A percentile compares a stretch with the other conserved stretches of the same genome.
phyloP scores from a whole-genome alignment of 495 filamentous ascomycete species.

The Achaetomiella virescens region DNA sequence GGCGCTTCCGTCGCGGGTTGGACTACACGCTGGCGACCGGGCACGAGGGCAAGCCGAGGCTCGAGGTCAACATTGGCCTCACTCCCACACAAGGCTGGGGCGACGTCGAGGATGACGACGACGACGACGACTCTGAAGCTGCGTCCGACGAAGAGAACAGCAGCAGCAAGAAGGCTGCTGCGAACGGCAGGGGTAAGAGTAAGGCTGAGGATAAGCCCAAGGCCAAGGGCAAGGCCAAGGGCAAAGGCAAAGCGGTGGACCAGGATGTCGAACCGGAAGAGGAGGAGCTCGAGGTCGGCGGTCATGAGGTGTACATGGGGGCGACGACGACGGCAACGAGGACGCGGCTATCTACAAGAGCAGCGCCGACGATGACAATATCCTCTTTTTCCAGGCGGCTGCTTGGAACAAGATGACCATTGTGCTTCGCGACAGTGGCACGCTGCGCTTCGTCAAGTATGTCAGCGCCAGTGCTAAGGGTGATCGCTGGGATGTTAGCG shows the following conservation, averaged over 20 bases:
- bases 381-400: conserved; percentile 82
- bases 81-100: conserved; percentile 83
- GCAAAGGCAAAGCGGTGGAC: conserved; percentile 22
- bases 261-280: conserved; percentile 21
- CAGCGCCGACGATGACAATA: conserved; percentile 77
- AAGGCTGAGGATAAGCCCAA: conserved; percentile 42
- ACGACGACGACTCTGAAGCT: conserved; percentile 40
- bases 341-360: conserved; percentile 85
- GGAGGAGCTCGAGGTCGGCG: conserved; percentile 57
- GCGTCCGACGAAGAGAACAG: conserved; percentile 17
- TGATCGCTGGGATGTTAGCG: conserved; percentile 89
- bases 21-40: conserved; percentile 91
- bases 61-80: conserved; percentile 81
- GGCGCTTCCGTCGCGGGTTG: conserved; percentile 76
- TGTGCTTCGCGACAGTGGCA: conserved; percentile 79
- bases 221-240: conserved; percentile 20
- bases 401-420: conserved; percentile 86
- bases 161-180: conserved; percentile 37
- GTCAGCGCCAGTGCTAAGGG: conserved; percentile 74
- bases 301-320: conserved; percentile 92
- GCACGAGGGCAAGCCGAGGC: conserved; percentile 69
- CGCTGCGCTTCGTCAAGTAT: conserved; percentile 93
- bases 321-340: conserved; percentile 66
- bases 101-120: conserved; percentile 56
- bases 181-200: conserved; percentile 38